Evolutionary conservation across 148 eudicot species (phyloP).

Genomic region (Pouteria glomerata): DNA sequence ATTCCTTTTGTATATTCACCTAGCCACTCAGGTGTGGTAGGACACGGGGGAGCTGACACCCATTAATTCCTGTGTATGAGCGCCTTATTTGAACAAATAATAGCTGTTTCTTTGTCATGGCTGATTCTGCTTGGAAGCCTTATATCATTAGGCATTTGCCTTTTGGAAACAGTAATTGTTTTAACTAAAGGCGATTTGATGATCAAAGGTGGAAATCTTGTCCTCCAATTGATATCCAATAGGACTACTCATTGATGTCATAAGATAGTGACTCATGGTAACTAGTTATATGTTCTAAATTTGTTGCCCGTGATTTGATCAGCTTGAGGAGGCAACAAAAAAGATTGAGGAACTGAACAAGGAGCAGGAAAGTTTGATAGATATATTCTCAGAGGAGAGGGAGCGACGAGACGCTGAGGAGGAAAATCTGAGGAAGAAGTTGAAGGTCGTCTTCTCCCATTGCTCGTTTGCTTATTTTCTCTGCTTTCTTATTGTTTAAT

Average conservation of each 20-base stretch:
- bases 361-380: slow-evolving; percentile 67
- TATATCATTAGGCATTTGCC: too few relatives aligned
- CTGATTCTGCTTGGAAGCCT: too few relatives aligned
- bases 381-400: slow-evolving; percentile 66
- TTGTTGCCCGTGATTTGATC: background rate
- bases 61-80: background rate
- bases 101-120: too few relatives aligned
- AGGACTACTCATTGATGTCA: too few relatives aligned
- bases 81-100: too few relatives aligned
- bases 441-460: slow-evolving; percentile 36
- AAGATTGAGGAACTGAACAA: slow-evolving; percentile 41
- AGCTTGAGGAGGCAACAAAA: slow-evolving; percentile 27
- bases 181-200: too few relatives aligned
- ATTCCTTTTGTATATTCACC: background rate
- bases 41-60: too few relatives aligned
- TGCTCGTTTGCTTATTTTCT: background rate
- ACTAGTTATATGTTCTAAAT: background rate
- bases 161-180: too few relatives aligned
- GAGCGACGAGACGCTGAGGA: slow-evolving; percentile 59
- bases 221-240: background rate
- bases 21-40: background rate
- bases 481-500: background rate
- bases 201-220: background rate
- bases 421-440: slow-evolving; percentile 46
- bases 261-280: background rate